Evolutionary conservation across 148 eudicot genomes (phyloP).

Genomic region (Chenopodium album): DNA sequence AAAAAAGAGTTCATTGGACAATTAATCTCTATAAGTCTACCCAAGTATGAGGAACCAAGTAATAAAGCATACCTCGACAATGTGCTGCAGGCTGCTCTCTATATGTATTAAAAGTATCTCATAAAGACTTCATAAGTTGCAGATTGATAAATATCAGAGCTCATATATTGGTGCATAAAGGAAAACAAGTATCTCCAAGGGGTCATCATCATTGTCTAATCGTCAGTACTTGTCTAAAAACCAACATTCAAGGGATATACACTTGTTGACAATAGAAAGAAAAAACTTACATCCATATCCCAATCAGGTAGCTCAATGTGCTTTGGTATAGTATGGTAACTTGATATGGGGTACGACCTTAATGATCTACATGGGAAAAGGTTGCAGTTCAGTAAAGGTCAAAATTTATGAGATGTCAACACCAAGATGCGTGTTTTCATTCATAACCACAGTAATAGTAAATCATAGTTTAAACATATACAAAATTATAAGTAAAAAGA

Average conservation of each 20-base stretch:
- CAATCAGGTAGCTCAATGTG: slow-evolving; percentile 81
- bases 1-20: slow-evolving; percentile 9
- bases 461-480: background rate
- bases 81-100: slow-evolving; percentile 82
- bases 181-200: background rate
- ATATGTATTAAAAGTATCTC: slow-evolving; percentile 23
- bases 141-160: background rate
- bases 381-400: slow-evolving; percentile 9
- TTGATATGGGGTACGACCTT: slow-evolving; percentile 79
- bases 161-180: background rate
- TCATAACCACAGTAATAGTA: background rate
- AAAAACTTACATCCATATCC: slow-evolving; percentile 76
- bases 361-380: slow-evolving; percentile 47
- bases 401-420: background rate
- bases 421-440: background rate
- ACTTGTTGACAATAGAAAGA: slow-evolving; percentile 3
- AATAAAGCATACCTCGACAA: slow-evolving; percentile 63
- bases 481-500: background rate
- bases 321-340: slow-evolving; percentile 59
- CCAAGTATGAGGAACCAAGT: background rate
- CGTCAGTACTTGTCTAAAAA: background rate
- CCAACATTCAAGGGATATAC: background rate
- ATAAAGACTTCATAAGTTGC: slow-evolving; percentile 1
- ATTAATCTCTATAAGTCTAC: background rate
- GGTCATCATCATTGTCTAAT: background rate